Base-by-base conservation (phyloP, 148 eudicot genomes). In the Agrostemma githago region DNA sequence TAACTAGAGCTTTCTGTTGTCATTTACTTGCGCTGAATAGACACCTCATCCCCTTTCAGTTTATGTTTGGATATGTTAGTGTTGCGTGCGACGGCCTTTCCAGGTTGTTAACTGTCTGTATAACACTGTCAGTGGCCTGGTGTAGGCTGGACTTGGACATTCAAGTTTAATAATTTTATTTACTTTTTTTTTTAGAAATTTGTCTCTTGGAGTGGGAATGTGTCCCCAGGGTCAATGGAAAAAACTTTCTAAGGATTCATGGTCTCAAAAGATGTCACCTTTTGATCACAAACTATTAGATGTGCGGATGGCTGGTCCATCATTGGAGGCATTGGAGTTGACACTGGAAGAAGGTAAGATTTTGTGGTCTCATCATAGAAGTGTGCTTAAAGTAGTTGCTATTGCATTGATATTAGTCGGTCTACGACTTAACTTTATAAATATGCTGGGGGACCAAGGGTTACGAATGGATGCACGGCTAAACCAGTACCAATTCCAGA, bases 241-340 rank as follows among this genome's bases (percentile, higher is more conserved):
- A 74, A 96, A 82, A 81, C 88, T 88, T 73, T 68, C 83, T 38
- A 84, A 86, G 77, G 94, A 85, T 70, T 82, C 85, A 70, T 90
- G 97, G 94, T 85, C 85, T 60, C 72, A 82, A 76, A 80, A 90
- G 74, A 92, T 92, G 94, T 96, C 97, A 21, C 96, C 99, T 42
- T 96, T 85, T 75, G 97, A 92, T 82, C 79, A 96, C 83, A 92
- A 86, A 77, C 56, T 96, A 34, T 60, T 92, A 73, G 97, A 96
- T 82, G 64, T 90, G 64, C 80, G 96, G 60, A 76, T 85, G 77
- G 72, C 77, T 59, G 83, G 84, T 66, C 81, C 90, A 60, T 84
- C 88, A 71, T 38, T 54, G 65, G 88, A 79, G 82, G 73, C 83
- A 69, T 64, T 92, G 69, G 78, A 83, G 79, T 84, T 96, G 34